phyloP scores from a whole-genome alignment of 192 early-diverging fungal species.

The Anaeromyces robustus region DNA sequence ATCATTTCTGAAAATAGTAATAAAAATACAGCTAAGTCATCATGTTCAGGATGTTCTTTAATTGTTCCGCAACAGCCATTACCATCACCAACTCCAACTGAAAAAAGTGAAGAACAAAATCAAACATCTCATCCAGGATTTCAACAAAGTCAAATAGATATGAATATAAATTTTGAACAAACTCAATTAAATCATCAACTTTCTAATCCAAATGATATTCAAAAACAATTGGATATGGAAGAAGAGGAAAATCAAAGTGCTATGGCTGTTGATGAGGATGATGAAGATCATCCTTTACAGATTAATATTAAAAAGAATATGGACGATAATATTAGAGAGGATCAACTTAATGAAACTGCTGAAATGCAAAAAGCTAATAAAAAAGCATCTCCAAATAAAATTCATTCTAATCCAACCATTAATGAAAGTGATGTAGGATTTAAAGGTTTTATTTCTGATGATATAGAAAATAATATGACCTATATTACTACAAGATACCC shows the following conservation, averaged over 20 bases:
- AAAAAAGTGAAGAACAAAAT: neutral
- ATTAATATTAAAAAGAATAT: neutral
- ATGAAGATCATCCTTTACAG: neutral
- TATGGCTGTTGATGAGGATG: neutral
- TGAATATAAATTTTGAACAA: neutral
- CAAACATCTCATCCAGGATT: neutral
- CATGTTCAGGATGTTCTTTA: neutral
- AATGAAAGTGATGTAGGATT: neutral
- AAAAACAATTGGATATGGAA: neutral
- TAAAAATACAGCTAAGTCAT: neutral
- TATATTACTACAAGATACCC: neutral
- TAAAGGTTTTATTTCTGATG: neutral
- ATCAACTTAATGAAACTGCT: neutral
- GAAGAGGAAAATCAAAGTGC: neutral
- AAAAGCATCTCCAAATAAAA: neutral
- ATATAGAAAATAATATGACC: neutral
- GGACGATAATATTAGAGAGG: neutral
- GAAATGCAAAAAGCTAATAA: neutral
- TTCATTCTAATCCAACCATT: neutral
- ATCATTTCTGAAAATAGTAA: neutral
- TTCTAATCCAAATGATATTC: neutral
- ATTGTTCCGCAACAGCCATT: neutral
- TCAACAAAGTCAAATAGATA: neutral
- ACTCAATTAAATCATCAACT: neutral
- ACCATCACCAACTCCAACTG: neutral